phyloP scores from a whole-genome alignment of 495 filamentous ascomycete species.

The Hypoxylon subgilvum region DNA sequence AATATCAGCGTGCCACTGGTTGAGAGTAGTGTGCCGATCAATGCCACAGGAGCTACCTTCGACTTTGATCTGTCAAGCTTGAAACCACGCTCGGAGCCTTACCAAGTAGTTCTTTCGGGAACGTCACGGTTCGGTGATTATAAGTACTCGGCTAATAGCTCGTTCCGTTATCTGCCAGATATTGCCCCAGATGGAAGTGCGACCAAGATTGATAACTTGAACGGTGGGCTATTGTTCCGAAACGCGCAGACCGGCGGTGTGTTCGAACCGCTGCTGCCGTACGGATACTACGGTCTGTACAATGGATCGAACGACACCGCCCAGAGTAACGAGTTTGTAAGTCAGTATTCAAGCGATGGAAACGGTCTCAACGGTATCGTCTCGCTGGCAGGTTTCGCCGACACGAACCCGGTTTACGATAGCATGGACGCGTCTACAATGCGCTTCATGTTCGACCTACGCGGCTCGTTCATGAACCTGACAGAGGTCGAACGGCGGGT shows the following conservation, averaged over 20 bases:
- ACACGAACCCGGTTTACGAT: conserved; percentile 57
- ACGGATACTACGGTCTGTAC: conserved; percentile 68
- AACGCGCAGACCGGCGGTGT: conserved; percentile 42
- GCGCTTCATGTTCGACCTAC: conserved; percentile 70
- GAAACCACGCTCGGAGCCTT: conserved; percentile 53
- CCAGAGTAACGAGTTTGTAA: conserved; percentile 50
- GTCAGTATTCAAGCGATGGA: conserved; percentile 58
- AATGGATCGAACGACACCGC: conserved; percentile 58
- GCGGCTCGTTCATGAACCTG: conserved; percentile 64
- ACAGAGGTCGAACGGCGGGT: conserved; percentile 61
- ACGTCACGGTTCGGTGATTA: conserved; percentile 44
- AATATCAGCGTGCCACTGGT: conserved; percentile 39
- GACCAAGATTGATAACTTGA: conserved; percentile 66
- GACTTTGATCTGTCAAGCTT: conserved; percentile 56
- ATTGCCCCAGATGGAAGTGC: conserved; percentile 61
- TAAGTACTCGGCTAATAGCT: conserved; percentile 49
- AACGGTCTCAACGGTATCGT: conserved; percentile 53
- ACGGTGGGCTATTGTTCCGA: conserved; percentile 59
- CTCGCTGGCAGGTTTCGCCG: conserved; percentile 44
- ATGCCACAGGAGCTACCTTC: conserved; percentile 55
- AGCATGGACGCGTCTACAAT: conserved; percentile 62
- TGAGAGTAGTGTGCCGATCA: conserved; percentile 48
- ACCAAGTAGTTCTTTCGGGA: conserved; percentile 50
- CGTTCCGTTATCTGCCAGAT: conserved; percentile 63
- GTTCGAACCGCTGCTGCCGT: conserved; percentile 62